Base-by-base conservation (phyloP, 1,284 basidiomycete species). In the Ganoderma lingzhi region DNA sequence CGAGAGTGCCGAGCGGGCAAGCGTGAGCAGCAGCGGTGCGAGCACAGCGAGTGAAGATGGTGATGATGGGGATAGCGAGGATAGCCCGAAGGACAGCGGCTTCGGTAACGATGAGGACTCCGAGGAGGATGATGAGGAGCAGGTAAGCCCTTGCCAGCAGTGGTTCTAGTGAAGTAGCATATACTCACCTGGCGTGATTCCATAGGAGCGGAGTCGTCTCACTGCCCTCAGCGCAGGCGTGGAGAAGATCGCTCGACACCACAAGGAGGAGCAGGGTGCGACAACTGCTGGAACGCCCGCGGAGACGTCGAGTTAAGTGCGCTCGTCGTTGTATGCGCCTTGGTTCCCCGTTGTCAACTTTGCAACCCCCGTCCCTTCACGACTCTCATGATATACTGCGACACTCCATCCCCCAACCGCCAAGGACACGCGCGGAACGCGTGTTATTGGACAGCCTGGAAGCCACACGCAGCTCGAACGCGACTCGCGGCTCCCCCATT, bases 161-260 rank as follows among this genome's bases (percentile, higher is more conserved):
- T 17, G 60, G 55, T 44, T 30, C 35, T 39, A 17, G n/a, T 30
- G 12, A 35, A 42, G n/a, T 28, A 44, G 66, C 15, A 65, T 41
- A 66, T 51, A 69, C 64, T 53, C 28, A 37, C 48, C 19, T 62
- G n/a, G 32, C 39, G 45, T 53, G 64, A 23, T 28, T 30, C 28
- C 60, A 41, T 63, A 75, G 72, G 68, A 71, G 63, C 65, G 62
- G 51, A 61, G 68, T 45, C 72, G 83, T 64, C 83, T 81, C 70
- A 86, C 85, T 37, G 80, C 83, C 8, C 75, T 87, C 6, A 84
- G 89, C 32, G 91, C 91, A 14, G 90, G 91, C 39, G 87, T 93
- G 51, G 92, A 93, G 82, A 91, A 92, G 81, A 84, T 93, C 73
- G 89, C 87, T 76, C 82, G 90, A 73, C 91, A 92, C 65, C 68